Base-by-base conservation (phyloP, 805 yeast genomes). In the Wickerhamiella dianesei region DNA sequence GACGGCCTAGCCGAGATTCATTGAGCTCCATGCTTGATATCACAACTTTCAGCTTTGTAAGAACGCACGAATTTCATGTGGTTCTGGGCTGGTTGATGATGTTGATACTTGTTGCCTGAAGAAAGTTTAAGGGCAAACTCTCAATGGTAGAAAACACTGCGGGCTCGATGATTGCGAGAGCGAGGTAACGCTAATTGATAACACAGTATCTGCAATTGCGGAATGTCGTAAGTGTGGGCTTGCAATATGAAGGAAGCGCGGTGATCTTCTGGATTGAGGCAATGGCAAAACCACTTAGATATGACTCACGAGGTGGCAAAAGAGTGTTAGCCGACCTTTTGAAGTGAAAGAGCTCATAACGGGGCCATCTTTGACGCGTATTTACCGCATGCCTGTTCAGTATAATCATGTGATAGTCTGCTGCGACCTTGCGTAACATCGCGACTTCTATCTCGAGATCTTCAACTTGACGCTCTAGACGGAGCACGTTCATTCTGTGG, bases 1-100 rank as follows among this genome's bases (percentile, higher is more conserved):
- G 77, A 0, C 95, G 87, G 5, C 97, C 97, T 43, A 89, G 70
- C 56, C 82, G 81, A 14, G 96, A 88, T 18, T 39, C 41, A 18
- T 19, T 80, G 41, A 87, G 68, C 40, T 77, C 52, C 49, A 43
- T 44, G 25, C 17, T n/a, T 13, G n/a, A n/a, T n/a, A n/a, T n/a
- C n/a, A n/a, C n/a, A n/a, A n/a, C n/a, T n/a, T n/a, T n/a, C n/a
- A n/a, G n/a, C n/a, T n/a, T n/a, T n/a, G n/a, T n/a, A n/a, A n/a
- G n/a, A n/a, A n/a, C n/a, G n/a, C n/a, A n/a, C n/a, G n/a, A n/a
- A n/a, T n/a, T n/a, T n/a, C n/a, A n/a, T n/a, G n/a, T n/a, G n/a
- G n/a, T n/a, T n/a, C n/a, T n/a, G n/a, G n/a, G n/a, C n/a, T n/a
- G n/a, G n/a, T n/a, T n/a, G n/a, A n/a, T n/a, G n/a, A n/a, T n/a